phyloP scores from a whole-genome alignment of 2,329 filamentous ascomycete genomes.

The Diaporthe vaccinii region DNA sequence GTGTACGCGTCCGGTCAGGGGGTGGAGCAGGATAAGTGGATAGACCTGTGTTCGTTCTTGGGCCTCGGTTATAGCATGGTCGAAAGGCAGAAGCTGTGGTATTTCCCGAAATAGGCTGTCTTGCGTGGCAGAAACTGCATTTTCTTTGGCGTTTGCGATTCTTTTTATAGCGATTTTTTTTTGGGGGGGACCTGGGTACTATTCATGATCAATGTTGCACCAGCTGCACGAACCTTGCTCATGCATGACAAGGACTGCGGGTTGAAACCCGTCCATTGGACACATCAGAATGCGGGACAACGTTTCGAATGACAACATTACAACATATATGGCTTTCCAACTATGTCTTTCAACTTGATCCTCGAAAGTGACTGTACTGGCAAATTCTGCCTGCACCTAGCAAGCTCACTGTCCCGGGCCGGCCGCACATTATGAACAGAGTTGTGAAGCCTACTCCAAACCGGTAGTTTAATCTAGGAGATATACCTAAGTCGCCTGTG shows the following conservation, averaged over 20 bases:
- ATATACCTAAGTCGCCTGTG: neutral
- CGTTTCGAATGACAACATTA: too few species aligned
- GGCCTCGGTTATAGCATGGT: conserved; percentile 25
- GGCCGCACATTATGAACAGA: neutral
- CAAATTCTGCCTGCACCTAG: neutral
- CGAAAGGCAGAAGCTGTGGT: conserved; percentile 26
- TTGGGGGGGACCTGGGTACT: too few species aligned
- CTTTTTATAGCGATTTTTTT: neutral
- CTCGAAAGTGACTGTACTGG: neutral
- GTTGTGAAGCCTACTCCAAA: neutral
- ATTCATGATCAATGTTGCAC: neutral
- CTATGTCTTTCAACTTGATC: neutral
- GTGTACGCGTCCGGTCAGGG: conserved; percentile 27
- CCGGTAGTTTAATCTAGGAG: too few species aligned
- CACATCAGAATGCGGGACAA: too few species aligned
- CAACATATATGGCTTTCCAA: neutral
- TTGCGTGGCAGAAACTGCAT: neutral
- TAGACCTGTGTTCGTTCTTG: conserved; percentile 28
- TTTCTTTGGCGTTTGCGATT: neutral
- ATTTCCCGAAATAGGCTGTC: conserved; percentile 24
- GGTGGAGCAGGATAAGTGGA: conserved; percentile 30
- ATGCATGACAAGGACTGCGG: neutral
- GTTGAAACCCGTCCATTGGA: too few species aligned
- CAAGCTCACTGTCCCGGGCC: neutral
- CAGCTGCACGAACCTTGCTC: neutral